Percentiles rank a stretch among this genome's conserved stretches.
phyloP scores from a whole-genome alignment of 306 rosid species.

The Lathyrus tuberosus region DNA sequence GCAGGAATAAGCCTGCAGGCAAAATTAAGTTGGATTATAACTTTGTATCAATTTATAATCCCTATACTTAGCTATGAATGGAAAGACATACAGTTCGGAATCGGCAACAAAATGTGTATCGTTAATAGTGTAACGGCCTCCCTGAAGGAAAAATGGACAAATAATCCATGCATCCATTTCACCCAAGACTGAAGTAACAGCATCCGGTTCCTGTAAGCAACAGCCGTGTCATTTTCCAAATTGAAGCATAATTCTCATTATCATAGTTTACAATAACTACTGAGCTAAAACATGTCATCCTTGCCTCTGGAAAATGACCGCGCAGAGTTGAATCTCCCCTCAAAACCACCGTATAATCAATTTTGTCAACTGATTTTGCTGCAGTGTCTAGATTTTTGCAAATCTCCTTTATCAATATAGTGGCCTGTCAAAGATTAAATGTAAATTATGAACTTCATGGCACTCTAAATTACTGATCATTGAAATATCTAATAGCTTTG shows the following conservation, averaged over 20 bases:
- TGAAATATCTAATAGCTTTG: conserved; percentile 33
- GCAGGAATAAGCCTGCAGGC: conserved; percentile 84
- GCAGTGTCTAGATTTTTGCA: conserved; percentile 73
- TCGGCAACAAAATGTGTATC: conserved; percentile 92
- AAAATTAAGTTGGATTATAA: conserved; percentile 38
- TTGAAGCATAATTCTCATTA: conserved; percentile 37
- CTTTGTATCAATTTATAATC: conserved; percentile 29
- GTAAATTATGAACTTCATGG: conserved; percentile 32
- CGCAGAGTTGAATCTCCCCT: conserved; percentile 98
- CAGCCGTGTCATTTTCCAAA: conserved; percentile 31
- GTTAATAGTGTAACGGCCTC: conserved; percentile 86
- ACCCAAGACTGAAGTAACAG: conserved; percentile 81
- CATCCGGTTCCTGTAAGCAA: conserved; percentile 84
- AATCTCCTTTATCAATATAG: conserved; percentile 71
- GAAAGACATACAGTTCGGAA: conserved; percentile 65
- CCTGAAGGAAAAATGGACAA: conserved; percentile 95
- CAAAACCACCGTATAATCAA: conserved; percentile 83
- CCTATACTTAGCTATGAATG: conserved; percentile 28
- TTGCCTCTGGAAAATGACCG: conserved; percentile 98
- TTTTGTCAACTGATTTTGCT: conserved; percentile 59
- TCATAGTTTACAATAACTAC: conserved; percentile 14
- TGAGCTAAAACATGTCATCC: conserved; percentile 36
- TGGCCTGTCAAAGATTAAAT: conserved; percentile 64
- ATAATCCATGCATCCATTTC: conserved; percentile 97
- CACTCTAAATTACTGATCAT: conserved; percentile 16